Evolutionary conservation across 306 rosid genomes (phyloP), one percentile per base, ranked within the genome.

Genomic region (Begonia loranthoides): DNA sequence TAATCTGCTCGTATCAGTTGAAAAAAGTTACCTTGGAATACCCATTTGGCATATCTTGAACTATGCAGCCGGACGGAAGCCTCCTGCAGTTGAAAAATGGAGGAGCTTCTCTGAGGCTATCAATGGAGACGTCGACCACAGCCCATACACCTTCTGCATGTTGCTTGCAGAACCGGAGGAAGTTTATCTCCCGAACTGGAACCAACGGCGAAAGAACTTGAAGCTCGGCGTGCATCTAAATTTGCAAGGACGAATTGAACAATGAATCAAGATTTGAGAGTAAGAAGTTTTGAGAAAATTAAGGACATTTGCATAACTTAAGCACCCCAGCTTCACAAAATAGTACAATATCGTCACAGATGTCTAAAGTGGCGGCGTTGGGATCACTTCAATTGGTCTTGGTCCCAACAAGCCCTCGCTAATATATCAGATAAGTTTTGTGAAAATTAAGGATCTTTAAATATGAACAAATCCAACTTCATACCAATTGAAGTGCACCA

Each of bases 1-100:
- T n/a, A n/a, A n/a, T n/a, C n/a, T n/a, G n/a, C n/a, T n/a, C n/a
- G n/a, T n/a, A n/a, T n/a, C n/a, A n/a, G n/a, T n/a, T n/a, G n/a
- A n/a, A n/a, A n/a, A n/a, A n/a, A n/a, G n/a, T n/a, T n/a, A 87
- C 97, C 95, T 85, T 89, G 47, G 97, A 89, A 68, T 82, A 89
- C 40, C 97, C 97, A 68, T 87, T 89, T 10, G 95, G 94, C 97
- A 85, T 77, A 55, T 85, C 97, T 67, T 89, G 95, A 21, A 85
- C 93, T 22, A 89, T 72, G 51, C 95, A 85, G 5, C 97, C 97
- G 61, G 97, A 89, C 65, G 97, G 97, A 50, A 82, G 97, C 73
- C 89, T 79, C 65, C 97, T 65, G 22, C 85, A 76, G 72, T 71
- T 77, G 13, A 56, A 9, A 63, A 74, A 86, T 36, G 54, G 39